Conservation (phyloP, 208 protist species). For the Willaertia magna region DNA sequence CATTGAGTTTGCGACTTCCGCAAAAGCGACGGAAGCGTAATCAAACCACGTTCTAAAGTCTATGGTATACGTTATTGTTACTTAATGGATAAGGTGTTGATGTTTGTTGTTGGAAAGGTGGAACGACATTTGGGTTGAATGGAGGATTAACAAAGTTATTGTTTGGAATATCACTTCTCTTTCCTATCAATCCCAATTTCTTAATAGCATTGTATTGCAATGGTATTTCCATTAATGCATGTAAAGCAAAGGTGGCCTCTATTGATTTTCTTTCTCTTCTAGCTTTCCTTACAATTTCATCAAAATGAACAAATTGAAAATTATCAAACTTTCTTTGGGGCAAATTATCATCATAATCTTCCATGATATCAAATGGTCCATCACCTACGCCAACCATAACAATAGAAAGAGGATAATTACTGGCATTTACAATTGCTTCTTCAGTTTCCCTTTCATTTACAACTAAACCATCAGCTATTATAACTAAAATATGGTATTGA, state of each 20-base stretch:
- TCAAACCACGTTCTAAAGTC: too few species aligned
- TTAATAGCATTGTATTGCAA: conserved; percentile 30
- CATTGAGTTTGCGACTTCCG: too few species aligned
- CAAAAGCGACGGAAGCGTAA: too few species aligned
- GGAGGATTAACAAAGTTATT: too few species aligned
- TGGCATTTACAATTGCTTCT: conserved; percentile 38
- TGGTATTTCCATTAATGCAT: conserved; percentile 39
- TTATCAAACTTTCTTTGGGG: conserved; percentile 36
- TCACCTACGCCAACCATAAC: conserved; percentile 42
- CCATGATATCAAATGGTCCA: conserved; percentile 37
- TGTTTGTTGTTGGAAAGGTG: not conserved
- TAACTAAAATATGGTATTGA: conserved; percentile 48
- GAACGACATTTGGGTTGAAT: not conserved
- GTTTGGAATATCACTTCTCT: too few species aligned
- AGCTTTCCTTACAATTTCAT: conserved; percentile 18
- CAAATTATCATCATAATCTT: conserved; percentile 42
- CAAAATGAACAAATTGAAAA: conserved; percentile 43
- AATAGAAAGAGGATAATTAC: conserved; percentile 44
- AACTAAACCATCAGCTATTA: conserved; percentile 43
- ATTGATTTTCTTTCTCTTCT: conserved; percentile 18
- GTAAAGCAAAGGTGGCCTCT: conserved; percentile 25
- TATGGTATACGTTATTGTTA: not conserved
- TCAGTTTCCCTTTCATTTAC: conserved; percentile 18
- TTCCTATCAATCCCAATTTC: conserved; percentile 5
- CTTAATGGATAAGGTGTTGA: conserved; percentile 3